Conservation (phyloP, 1,284 basidiomycete species). For the Cutaneotrichosporon sp. region DNA sequence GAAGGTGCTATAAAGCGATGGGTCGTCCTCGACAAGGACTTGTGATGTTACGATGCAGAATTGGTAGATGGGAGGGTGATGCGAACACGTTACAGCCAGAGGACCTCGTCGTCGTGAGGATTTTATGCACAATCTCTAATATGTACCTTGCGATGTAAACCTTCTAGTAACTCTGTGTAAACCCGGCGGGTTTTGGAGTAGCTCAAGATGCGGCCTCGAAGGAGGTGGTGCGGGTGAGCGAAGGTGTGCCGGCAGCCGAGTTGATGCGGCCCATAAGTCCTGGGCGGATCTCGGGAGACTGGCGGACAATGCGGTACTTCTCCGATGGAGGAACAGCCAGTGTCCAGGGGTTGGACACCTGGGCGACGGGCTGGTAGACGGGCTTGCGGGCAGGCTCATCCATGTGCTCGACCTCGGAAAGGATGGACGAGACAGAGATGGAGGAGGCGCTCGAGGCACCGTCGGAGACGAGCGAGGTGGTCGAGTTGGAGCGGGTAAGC, state of each 20-base stretch:
- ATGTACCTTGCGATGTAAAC: too few species aligned
- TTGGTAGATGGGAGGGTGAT: constrained; percentile 1
- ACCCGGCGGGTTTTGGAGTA: not conserved
- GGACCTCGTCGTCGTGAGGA: not conserved
- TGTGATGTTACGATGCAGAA: constrained; percentile 10
- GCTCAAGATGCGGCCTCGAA: constrained; percentile 3
- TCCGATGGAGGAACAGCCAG: constrained; percentile 45
- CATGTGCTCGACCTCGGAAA: constrained; percentile 21
- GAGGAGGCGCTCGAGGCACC: constrained; percentile 34
- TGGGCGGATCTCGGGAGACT: constrained; percentile 42
- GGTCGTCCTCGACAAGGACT: not conserved
- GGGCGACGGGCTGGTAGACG: constrained; percentile 41
- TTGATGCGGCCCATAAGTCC: constrained; percentile 24
- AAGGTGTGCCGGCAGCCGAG: constrained; percentile 10
- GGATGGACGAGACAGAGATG: constrained; percentile 32
- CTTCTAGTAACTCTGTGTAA: too few species aligned
- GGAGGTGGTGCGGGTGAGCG: constrained; percentile 9
- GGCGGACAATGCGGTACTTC: constrained; percentile 38
- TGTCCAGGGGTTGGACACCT: constrained; percentile 30
- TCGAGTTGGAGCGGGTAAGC: constrained; percentile 16
- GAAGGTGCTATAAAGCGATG: constrained; percentile 12
- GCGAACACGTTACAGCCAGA: constrained; percentile 6
- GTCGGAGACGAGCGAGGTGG: constrained; percentile 22
- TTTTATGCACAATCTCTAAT: constrained; percentile 4
- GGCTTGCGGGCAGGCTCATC: constrained; percentile 18